Conservation (phyloP, 495 filamentous ascomycete species). For the Tetracladium setigerum region DNA sequence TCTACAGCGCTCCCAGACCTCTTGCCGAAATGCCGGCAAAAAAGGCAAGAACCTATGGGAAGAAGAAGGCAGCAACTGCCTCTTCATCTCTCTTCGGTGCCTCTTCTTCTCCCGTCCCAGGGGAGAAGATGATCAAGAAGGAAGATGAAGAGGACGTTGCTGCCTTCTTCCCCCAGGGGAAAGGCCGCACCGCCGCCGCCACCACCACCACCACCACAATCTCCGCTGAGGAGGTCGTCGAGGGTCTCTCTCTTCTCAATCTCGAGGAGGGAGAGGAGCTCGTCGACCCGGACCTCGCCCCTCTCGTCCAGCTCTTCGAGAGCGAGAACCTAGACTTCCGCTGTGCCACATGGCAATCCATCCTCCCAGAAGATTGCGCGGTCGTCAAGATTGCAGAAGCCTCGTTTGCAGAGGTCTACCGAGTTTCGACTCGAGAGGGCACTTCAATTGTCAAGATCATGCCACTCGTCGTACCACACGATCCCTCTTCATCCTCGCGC, state of each 20-base stretch:
- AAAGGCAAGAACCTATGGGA: neutral
- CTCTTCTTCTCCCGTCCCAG: too few species aligned
- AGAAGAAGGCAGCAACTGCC: neutral
- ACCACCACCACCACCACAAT: too few species aligned
- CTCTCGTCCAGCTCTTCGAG: conserved; percentile 1
- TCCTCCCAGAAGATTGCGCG: conserved; percentile 37
- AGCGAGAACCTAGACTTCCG: neutral
- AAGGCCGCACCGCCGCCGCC: too few species aligned
- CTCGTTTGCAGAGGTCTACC: conserved; percentile 62
- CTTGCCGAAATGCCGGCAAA: neutral
- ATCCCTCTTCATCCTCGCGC: conserved; percentile 15
- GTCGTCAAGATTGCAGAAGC: conserved; percentile 63
- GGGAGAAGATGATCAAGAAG: too few species aligned
- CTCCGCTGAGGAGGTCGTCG: too few species aligned
- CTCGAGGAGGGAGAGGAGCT: too few species aligned
- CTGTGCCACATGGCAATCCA: conserved; percentile 34
- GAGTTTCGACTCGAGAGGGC: conserved; percentile 39
- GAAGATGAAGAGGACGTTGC: too few species aligned
- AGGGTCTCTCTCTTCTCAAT: too few species aligned
- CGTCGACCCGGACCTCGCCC: neutral
- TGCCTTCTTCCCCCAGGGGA: too few species aligned
- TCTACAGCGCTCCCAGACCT: too few species aligned
- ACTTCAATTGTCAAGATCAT: conserved; percentile 47
- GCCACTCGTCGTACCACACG: conserved; percentile 34
- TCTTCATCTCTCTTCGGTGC: neutral